Evolutionary conservation across 2,329 filamentous ascomycete genomes (phyloP).

Genomic region (Mollisiaceae sp.): DNA sequence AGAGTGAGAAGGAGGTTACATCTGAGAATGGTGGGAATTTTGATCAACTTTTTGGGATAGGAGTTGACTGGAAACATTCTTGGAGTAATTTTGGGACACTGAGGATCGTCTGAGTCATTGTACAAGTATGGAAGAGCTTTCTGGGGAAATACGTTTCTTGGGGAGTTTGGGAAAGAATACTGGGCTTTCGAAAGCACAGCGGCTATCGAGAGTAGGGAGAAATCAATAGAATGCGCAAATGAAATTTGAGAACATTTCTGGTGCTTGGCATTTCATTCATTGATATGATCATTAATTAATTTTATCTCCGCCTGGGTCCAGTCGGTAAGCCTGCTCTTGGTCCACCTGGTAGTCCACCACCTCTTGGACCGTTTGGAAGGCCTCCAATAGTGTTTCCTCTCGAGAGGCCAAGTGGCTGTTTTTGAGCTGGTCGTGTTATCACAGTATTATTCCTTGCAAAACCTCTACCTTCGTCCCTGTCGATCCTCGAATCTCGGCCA

Average conservation of each 20-base stretch:
- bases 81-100: too few species aligned
- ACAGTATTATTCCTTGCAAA: constrained; percentile 11
- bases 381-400: constrained; percentile 10
- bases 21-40: too few species aligned
- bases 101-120: too few species aligned
- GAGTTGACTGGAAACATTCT: too few species aligned
- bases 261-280: not conserved
- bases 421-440: not conserved
- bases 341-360: constrained; percentile 17
- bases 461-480: not conserved
- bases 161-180: too few species aligned
- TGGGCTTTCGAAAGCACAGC: too few species aligned
- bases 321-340: constrained; percentile 15
- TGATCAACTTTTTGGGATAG: too few species aligned
- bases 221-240: not conserved
- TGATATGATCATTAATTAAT: not conserved
- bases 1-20: too few species aligned
- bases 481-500: not conserved
- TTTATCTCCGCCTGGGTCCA: constrained; percentile 13
- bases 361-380: constrained; percentile 19
- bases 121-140: too few species aligned
- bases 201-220: not conserved
- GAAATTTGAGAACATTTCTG: not conserved
- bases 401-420: not conserved
- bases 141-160: too few species aligned